Conservation (phyloP, 2,329 filamentous ascomycete species). For the Emergomyces pasteurianus region DNA sequence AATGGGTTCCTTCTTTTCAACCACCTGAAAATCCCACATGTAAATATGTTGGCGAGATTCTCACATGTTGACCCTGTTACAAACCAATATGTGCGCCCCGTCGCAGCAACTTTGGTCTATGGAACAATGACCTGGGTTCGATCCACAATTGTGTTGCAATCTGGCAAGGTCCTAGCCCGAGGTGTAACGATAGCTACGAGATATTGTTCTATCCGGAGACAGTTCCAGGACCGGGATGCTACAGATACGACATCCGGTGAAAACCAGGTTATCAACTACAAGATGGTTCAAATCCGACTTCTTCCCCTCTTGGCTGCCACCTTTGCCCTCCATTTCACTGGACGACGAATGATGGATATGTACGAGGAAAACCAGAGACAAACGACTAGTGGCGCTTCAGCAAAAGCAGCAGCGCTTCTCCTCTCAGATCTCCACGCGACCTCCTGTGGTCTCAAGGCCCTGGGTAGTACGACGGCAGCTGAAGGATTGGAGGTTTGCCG, state of each 20-base stretch:
- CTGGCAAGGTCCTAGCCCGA: slow-evolving; percentile 57
- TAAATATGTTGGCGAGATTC: slow-evolving; percentile 62
- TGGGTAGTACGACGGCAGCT: slow-evolving; percentile 58
- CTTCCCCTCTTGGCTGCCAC: slow-evolving; percentile 61
- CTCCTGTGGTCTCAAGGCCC: slow-evolving; percentile 63
- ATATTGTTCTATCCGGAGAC: slow-evolving; percentile 61
- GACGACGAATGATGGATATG: slow-evolving; percentile 60
- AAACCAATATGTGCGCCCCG: slow-evolving; percentile 54
- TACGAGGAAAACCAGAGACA: slow-evolving; percentile 62
- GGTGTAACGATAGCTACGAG: slow-evolving; percentile 68
- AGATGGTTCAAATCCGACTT: slow-evolving; percentile 65
- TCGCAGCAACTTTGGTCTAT: slow-evolving; percentile 57
- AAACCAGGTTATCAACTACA: slow-evolving; percentile 68
- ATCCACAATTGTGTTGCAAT: slow-evolving; percentile 60
- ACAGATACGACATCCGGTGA: slow-evolving; percentile 47
- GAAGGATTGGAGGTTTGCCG: slow-evolving; percentile 66
- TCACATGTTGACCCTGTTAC: slow-evolving; percentile 57
- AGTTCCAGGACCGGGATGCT: slow-evolving; percentile 65
- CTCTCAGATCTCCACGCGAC: slow-evolving; percentile 66
- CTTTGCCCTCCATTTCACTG: slow-evolving; percentile 70
- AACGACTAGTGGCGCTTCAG: slow-evolving; percentile 45
- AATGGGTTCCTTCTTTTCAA: slow-evolving; percentile 72
- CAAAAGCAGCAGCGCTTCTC: slow-evolving; percentile 54
- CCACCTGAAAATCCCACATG: slow-evolving; percentile 60
- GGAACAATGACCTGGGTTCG: slow-evolving; percentile 67